Conservation (phyloP, 1,284 basidiomycete species). For the Anthracocystis panici-leucophaei region DNA sequence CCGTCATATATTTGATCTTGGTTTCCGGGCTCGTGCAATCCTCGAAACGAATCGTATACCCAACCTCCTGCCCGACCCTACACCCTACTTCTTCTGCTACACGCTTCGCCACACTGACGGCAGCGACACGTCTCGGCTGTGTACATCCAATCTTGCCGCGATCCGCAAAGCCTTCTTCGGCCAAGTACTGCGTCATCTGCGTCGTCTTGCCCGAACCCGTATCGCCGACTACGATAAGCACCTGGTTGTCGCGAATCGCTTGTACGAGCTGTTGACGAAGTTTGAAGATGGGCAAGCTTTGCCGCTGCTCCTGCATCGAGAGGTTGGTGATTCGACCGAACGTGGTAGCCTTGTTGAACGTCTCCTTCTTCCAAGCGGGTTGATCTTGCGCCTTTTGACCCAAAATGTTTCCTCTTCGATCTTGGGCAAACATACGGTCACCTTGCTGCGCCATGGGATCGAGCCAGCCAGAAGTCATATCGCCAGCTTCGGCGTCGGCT, state of each 20-base stretch:
- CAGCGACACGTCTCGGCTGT: slow-evolving; percentile 97
- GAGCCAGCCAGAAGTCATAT: slow-evolving; percentile 94
- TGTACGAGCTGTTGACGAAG: slow-evolving; percentile 90
- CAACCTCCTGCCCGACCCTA: slow-evolving; percentile 94
- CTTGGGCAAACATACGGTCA: slow-evolving; percentile 92
- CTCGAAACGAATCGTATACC: slow-evolving; percentile 98
- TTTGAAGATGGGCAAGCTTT: slow-evolving; percentile 93
- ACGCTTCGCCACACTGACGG: slow-evolving; percentile 99
- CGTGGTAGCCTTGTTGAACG: slow-evolving; percentile 96
- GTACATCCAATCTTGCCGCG: slow-evolving; percentile 93
- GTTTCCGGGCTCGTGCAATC: slow-evolving; percentile 98
- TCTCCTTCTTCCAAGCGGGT: slow-evolving; percentile 90
- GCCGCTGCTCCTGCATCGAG: slow-evolving; percentile 93
- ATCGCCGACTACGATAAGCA: slow-evolving; percentile 91
- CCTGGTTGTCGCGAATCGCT: slow-evolving; percentile 94
- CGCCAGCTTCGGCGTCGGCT: slow-evolving; percentile 91
- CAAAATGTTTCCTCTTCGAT: slow-evolving; percentile 83
- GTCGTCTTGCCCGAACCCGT: slow-evolving; percentile 90
- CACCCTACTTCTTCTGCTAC: slow-evolving; percentile 98
- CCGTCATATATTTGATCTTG: slow-evolving; percentile 99
- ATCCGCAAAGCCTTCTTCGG: slow-evolving; percentile 88
- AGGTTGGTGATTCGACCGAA: slow-evolving; percentile 91
- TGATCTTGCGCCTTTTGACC: slow-evolving; percentile 85
- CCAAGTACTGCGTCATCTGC: slow-evolving; percentile 93
- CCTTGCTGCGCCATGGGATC: slow-evolving; percentile 94